phyloP scores from a whole-genome alignment of 2,329 filamentous ascomycete genomes.

The Fusarium sp. region DNA sequence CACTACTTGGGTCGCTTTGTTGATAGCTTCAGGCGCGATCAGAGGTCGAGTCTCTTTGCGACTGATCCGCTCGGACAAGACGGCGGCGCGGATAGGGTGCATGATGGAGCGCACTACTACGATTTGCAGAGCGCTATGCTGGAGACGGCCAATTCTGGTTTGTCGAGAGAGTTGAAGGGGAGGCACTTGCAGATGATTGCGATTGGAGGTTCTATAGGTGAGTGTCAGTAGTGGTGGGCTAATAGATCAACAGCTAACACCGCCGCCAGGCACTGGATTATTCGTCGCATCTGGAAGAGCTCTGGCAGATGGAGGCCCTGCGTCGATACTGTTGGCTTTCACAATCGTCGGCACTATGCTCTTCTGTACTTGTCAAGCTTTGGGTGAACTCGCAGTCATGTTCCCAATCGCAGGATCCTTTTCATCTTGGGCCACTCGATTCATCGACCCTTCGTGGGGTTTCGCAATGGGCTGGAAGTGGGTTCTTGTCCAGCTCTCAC shows the following conservation, averaged over 20 bases:
- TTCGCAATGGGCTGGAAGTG: slow-evolving; percentile 96
- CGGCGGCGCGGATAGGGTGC: slow-evolving; percentile 42
- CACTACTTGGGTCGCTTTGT: slow-evolving; percentile 56
- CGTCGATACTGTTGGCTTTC: slow-evolving; percentile 80
- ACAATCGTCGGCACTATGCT: slow-evolving; percentile 84
- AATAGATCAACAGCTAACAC: slow-evolving; percentile 24
- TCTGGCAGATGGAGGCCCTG: slow-evolving; percentile 77
- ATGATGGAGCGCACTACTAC: slow-evolving; percentile 60
- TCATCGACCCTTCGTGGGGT: slow-evolving; percentile 92
- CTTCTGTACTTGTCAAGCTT: slow-evolving; percentile 89
- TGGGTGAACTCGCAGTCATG: slow-evolving; percentile 89
- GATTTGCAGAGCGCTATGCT: slow-evolving; percentile 68
- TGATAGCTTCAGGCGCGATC: slow-evolving; percentile 72
- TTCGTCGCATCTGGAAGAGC: slow-evolving; percentile 85
- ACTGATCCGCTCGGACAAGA: slow-evolving; percentile 53
- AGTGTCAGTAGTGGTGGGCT: slow-evolving; percentile 19
- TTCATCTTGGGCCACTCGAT: slow-evolving; percentile 89
- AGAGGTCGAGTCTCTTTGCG: slow-evolving; percentile 58
- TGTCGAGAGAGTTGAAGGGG: slow-evolving; percentile 81
- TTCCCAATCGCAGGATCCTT: slow-evolving; percentile 95
- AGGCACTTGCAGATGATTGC: slow-evolving; percentile 98
- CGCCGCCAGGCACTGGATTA: slow-evolving; percentile 72
- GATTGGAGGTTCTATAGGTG: slow-evolving; percentile 89
- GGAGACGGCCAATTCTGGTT: slow-evolving; percentile 77
- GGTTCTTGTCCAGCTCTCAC: slow-evolving; percentile 45